Conservation (phyloP, 139 green algal genomes). For the Edaphochlamys debaryana region DNA sequence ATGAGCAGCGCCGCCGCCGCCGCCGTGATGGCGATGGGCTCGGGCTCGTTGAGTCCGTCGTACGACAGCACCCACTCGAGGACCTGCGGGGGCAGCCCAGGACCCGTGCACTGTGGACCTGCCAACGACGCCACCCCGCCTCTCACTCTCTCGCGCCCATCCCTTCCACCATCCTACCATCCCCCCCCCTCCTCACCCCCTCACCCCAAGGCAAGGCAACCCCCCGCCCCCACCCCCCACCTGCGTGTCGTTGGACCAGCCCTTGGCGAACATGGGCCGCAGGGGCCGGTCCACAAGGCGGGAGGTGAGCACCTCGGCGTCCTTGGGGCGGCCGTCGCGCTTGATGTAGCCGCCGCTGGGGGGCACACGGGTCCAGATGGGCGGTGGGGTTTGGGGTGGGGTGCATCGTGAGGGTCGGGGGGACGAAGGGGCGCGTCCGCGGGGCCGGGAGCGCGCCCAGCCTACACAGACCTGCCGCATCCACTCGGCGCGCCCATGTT, state of each 20-base stretch:
- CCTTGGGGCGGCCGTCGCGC: slow-evolving; percentile 86
- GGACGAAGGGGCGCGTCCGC: too few relatives aligned
- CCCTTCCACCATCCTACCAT: neutral
- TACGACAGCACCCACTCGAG: slow-evolving; percentile 87
- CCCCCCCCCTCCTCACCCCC: too few relatives aligned
- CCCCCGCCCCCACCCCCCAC: slow-evolving; percentile 41
- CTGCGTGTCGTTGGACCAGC: slow-evolving; percentile 93
- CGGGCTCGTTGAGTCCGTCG: slow-evolving; percentile 81
- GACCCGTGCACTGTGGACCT: neutral
- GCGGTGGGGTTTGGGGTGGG: neutral
- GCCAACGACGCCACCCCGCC: too few relatives aligned
- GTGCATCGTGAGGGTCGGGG: too few relatives aligned
- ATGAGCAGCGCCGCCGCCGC: slow-evolving; percentile 85
- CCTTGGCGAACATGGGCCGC: slow-evolving; percentile 91
- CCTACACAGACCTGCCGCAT: too few relatives aligned
- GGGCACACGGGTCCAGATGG: neutral
- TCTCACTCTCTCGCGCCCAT: too few relatives aligned
- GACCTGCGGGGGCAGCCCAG: slow-evolving; percentile 75
- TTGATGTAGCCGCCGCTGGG: slow-evolving; percentile 91
- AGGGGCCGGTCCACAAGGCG: slow-evolving; percentile 95
- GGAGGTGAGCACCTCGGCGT: slow-evolving; percentile 88
- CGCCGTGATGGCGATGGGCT: slow-evolving; percentile 95
- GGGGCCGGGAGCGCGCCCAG: too few relatives aligned
- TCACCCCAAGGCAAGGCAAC: too few relatives aligned
- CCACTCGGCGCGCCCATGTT: too few relatives aligned